Evolutionary conservation across 768 basidiomycete genomes (phyloP).

Genomic region (Russula sp.): DNA sequence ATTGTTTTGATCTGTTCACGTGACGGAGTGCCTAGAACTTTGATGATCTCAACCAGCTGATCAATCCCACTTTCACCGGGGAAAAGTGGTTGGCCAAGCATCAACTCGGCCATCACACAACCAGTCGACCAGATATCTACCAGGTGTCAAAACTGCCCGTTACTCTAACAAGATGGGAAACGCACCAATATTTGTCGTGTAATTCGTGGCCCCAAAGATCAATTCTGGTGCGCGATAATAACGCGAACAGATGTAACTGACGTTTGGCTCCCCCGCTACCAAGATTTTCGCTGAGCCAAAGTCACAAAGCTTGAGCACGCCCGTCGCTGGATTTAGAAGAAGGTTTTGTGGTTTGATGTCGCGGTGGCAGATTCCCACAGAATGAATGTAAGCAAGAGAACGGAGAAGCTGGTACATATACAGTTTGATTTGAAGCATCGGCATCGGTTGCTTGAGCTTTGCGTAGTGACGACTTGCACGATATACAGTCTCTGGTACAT

Average conservation of each 20-base stretch:
- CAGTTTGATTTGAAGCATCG: constrained; percentile 98
- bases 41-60: constrained; percentile 99
- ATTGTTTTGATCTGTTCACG: constrained; percentile 99
- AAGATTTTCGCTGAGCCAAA: constrained; percentile 99
- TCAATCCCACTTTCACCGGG: constrained; percentile 99
- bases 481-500: constrained; percentile 98
- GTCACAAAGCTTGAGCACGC: constrained; percentile 96
- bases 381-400: constrained; percentile 98
- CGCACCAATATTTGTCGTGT: constrained; percentile 97
- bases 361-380: constrained; percentile 98
- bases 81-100: constrained; percentile 98
- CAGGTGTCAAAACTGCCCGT: constrained; percentile 1
- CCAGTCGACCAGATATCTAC: constrained; percentile 99
- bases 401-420: constrained; percentile 99
- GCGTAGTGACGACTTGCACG: constrained; percentile 98
- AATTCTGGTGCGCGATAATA: constrained; percentile 99
- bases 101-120: constrained; percentile 99
- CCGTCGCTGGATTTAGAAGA: constrained; percentile 93
- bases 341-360: constrained; percentile 99
- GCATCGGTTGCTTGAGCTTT: constrained; percentile 99
- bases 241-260: constrained; percentile 98
- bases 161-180: constrained; percentile 24
- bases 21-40: constrained; percentile 96
- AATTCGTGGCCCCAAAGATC: constrained; percentile 99
- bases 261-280: constrained; percentile 96